Conservation (phyloP, 1,139 yeast species). For the Kodamaea derodonti region DNA sequence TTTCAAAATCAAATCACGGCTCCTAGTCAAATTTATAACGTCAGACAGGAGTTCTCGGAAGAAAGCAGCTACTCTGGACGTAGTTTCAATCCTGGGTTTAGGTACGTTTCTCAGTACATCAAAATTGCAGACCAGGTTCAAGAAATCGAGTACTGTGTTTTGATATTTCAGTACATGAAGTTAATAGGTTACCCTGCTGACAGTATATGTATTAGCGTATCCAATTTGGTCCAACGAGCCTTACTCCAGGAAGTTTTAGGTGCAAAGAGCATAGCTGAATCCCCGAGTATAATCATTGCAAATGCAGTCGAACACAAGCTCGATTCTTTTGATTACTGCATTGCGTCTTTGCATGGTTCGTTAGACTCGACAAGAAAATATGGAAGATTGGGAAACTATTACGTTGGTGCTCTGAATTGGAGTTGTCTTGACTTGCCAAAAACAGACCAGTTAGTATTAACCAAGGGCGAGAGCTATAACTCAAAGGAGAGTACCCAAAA, state of each 20-base stretch:
- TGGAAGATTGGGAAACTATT: conserved; percentile 12
- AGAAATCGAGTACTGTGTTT: conserved; percentile 54
- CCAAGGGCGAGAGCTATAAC: conserved; percentile 7
- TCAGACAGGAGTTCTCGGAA: conserved; percentile 6
- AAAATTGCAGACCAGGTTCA: conserved; percentile 32
- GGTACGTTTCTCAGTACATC: conserved; percentile 32
- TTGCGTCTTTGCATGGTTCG: conserved; percentile 12
- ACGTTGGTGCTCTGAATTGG: conserved; percentile 9
- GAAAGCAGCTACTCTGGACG: neutral
- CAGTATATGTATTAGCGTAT: conserved; percentile 39
- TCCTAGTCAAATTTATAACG: conserved; percentile 1
- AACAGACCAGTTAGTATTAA: conserved; percentile 10
- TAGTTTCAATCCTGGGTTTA: conserved; percentile 39
- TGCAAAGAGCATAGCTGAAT: conserved; percentile 8
- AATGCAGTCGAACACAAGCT: conserved; percentile 3
- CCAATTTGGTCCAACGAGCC: conserved; percentile 34
- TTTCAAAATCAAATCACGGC: neutral
- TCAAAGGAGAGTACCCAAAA: neutral
- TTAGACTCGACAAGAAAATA: conserved; percentile 7
- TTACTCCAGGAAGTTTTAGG: conserved; percentile 21
- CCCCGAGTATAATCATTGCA: conserved; percentile 10
- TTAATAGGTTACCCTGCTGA: conserved; percentile 40
- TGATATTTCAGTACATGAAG: conserved; percentile 46
- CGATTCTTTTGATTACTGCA: conserved; percentile 13
- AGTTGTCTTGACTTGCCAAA: conserved; percentile 5